A percentile compares a stretch with the other conserved stretches of the same genome.
These are phyloP conservation scores for Cladosporium sp. DNA, from an alignment of 2,329 filamentous ascomycete genomes.

Conservation along the genomic window DNA sequence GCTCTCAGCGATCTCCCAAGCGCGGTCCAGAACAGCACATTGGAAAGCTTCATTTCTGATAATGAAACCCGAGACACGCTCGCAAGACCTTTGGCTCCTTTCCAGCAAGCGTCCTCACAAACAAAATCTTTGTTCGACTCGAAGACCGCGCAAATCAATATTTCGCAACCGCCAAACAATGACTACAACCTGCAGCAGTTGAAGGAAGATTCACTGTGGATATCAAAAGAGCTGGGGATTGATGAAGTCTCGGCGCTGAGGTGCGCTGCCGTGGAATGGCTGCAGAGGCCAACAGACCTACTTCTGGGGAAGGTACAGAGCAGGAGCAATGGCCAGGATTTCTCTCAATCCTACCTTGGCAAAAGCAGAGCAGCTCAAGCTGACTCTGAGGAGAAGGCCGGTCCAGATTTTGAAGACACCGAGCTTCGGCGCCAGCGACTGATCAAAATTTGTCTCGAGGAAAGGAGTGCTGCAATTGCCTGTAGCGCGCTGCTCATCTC, in stretches of 20 bases:
- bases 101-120: conserved; percentile 53
- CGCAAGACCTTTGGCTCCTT: conserved; percentile 67
- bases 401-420: conserved; percentile 23
- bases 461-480: conserved; percentile 26
- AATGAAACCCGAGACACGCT: conserved; percentile 68
- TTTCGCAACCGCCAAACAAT: conserved; percentile 66
- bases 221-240: conserved; percentile 74
- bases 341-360: conserved; percentile 13
- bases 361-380: conserved; percentile 4
- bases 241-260: conserved; percentile 82
- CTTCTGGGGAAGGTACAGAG: conserved; percentile 53
- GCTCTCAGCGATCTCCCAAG: conserved; percentile 54
- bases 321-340: not conserved
- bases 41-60: conserved; percentile 71
- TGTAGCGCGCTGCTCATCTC: conserved; percentile 19
- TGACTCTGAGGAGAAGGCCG: conserved; percentile 13
- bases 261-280: conserved; percentile 78
- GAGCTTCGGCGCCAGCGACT: conserved; percentile 20
- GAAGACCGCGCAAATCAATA: conserved; percentile 82
- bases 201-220: conserved; percentile 82
- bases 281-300: conserved; percentile 72
- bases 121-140: conserved; percentile 75
- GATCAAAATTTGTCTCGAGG: conserved; percentile 30
- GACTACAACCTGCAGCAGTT: conserved; percentile 74
- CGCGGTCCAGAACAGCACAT: conserved; percentile 48